Base-by-base conservation (phyloP, 331 rosid species). In the Malus hybrid region DNA sequence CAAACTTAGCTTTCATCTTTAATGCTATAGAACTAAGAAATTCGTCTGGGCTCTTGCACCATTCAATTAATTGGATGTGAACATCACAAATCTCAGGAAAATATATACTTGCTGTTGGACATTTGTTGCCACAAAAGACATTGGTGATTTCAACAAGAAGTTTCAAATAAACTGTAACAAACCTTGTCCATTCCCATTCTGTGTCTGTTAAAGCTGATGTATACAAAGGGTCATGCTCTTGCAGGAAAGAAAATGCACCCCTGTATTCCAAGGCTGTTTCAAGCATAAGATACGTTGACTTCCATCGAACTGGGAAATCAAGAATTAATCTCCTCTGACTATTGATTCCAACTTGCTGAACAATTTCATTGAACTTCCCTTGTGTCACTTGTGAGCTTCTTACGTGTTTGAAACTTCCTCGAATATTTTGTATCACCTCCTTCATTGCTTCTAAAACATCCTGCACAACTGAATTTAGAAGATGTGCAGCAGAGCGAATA, bases 51-150 rank as follows among this genome's bases (percentile, higher is more conserved):
- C 92, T 87, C 86, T 91, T 87, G 83, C 96, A 90, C 97, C 97
- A 92, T 65, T 90, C 92, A 79, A 87, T 92, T 83, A 95, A 76
- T 65, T 90, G 96, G 76, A 89, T 87, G 80, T 95, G 99, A 78
- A 89, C 85, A 72, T 90, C 96, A 78, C 97, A 95, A 16, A 95
- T 89, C 86, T 95, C 99, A n/a, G 92, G 99, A 79, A 92, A 95
- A 71, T 84, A 94, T 73, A 92, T 84, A 77, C 88, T 92, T 31
- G 96, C 91, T 4, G 97, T 92, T 22, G 92, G 90, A 85, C 65
- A 87, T 63, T 81, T 86, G 87, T 80, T 86, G 83, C 90, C 75
- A 12, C 90, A 85, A 83, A 92, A 80, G 77, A 87, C 79, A 79
- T 83, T 88, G 8, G 78, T 86, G 52, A 95, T 85, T 84, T 95